Evolutionary conservation across 2,329 filamentous ascomycete genomes (phyloP), one percentile per base, ranked within the genome.

Genomic region (Chaetoscypha palmicola): DNA sequence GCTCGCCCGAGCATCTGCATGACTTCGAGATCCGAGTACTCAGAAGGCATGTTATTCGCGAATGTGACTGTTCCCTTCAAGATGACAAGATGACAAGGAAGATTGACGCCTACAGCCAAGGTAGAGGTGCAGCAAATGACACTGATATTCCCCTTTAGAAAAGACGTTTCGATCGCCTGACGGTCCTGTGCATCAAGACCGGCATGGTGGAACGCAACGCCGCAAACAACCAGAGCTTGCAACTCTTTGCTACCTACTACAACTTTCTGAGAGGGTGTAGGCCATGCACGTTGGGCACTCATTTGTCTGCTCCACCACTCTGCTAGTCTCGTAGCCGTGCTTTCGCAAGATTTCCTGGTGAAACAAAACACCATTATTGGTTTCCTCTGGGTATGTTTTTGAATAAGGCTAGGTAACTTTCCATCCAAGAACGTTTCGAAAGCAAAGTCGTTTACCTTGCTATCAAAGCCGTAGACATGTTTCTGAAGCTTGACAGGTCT

Each of bases 1-100:
- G 87, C 87, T 50, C 87, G 79, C 5, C 87, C 87, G 38, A 94
- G 74, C 87, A 94, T 94, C 56, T 94, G 87, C 82, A 91, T 91
- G 49, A 91, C 75, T 53, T 94, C 87, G 4, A 94, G 69, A 58
- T 92, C 86, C 0, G 85, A 80, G 53, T 88, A 89, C 59, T 92
- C 86, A 43, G 79, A 75, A 28, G 76, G 56, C 5, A 72, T 69
- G 10, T 73, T 70, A 45, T 79, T 74, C 45, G 77, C 75, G 63
- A 79, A 90, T 0, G 72, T 70, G 3, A 80, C 73, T 0, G 87
- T 94, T 17, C 86, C 85, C 61, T 94, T 94, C 43, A 94, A 75
- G 8, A 94, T 79, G 3, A 90, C 86, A 2, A 90, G 76, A 58
- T 92, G 83, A 48, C 86, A 89, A 8, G 87, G 88, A 8, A 94